Evolutionary conservation across 2,329 filamentous ascomycete species (phyloP), one percentile per base, ranked within the genome.

Genomic region (Xylariales sp.): DNA sequence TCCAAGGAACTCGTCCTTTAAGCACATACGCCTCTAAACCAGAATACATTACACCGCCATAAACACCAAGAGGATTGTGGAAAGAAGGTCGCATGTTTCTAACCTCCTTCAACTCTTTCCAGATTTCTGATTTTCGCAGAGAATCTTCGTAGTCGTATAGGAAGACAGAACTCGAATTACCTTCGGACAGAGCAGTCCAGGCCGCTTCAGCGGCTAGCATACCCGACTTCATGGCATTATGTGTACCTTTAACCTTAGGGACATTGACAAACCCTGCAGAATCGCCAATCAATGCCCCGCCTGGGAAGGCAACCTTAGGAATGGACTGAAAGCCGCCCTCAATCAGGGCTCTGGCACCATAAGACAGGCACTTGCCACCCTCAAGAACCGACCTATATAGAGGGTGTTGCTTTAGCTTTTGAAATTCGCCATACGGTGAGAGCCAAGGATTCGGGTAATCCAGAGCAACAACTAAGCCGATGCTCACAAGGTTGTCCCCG

Each of bases 401-500:
- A n/a, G 96, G 94, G 80, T 99, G 96, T 74, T 95, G 92, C 86
- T 99, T 99, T 85, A 99, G 91, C 84, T 97, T 97, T 80, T 99
- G 96, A 80, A 99, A 99, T 79, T 99, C 96, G 65, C 90, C 89
- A 78, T 98, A 99, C 0, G 96, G 96, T 3, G 94, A 96, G 63
- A 98, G 82, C 93, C 95, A 99, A 0, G 96, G 96, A 81, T 99
- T 99, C 49, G 93, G 86, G 80, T 99, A 99, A 83, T 99, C 96
- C 62, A 99, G 86, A 30, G 94, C 94, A 45, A 97, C 92, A 10
- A 99, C 96, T 18, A 98, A 85, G 30, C 96, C 96, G 64, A 99
- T 86, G 73, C 90, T 94, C 68, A 99, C 95, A 75, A 98, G 87
- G 81, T 98, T 99, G 75, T 99, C 95, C 45, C 94, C 96, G 80